A percentile compares a stretch with the other conserved stretches of the same genome.
These are phyloP conservation scores for Tephrocybe sp. DNA, from an alignment of 768 basidiomycete genomes.

Conservation along the genomic window DNA sequence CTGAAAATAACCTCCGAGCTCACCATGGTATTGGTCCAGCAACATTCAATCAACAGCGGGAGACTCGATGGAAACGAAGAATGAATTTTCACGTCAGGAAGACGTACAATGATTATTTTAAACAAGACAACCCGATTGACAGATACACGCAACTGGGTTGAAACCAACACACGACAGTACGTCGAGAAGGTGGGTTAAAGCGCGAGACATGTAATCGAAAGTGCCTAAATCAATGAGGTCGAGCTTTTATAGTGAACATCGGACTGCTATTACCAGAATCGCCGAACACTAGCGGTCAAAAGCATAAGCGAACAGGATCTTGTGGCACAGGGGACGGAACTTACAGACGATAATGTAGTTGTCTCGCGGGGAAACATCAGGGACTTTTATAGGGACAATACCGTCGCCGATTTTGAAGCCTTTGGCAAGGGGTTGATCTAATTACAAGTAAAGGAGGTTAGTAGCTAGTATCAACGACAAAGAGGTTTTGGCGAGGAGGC, in stretches of 20 bases:
- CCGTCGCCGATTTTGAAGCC: slow-evolving; percentile 45
- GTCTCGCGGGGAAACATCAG: slow-evolving; percentile 29
- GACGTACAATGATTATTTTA: not conserved
- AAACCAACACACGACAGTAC: not conserved
- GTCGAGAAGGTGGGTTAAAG: not conserved
- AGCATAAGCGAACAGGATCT: not conserved
- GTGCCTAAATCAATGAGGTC: not conserved
- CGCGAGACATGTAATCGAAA: not conserved
- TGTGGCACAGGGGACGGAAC: slow-evolving; percentile 19
- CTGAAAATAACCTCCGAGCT: not conserved
- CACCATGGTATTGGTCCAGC: not conserved
- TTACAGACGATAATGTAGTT: slow-evolving; percentile 52
- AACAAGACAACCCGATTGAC: slow-evolving; percentile 2
- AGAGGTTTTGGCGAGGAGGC: slow-evolving; percentile 8
- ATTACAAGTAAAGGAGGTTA: slow-evolving; percentile 4
- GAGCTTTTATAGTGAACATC: slow-evolving; percentile 40
- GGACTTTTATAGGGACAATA: slow-evolving; percentile 38
- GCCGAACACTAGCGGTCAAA: slow-evolving; percentile 39
- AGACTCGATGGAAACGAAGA: too few species aligned
- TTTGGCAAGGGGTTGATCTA: slow-evolving; percentile 49
- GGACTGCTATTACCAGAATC: slow-evolving; percentile 56
- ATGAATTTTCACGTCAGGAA: not conserved
- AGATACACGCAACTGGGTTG: not conserved
- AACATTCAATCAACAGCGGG: not conserved
- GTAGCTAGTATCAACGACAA: not conserved